These are phyloP conservation scores for Mortierella antarctica DNA, from an alignment of 192 early-diverging fungal genomes.

Conservation along the genomic window DNA sequence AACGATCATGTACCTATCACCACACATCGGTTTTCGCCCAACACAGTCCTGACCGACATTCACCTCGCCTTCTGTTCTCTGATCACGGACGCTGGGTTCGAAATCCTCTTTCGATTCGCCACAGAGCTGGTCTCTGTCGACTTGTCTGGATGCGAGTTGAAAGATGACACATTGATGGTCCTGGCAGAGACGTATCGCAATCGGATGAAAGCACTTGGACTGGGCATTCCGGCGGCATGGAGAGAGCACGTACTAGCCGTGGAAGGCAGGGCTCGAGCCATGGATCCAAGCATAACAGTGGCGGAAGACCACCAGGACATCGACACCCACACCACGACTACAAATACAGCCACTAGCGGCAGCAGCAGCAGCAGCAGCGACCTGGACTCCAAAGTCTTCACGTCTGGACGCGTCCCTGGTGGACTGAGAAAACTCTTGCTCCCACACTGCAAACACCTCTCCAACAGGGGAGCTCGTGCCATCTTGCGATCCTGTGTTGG, in stretches of 20 bases:
- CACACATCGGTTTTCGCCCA: neutral
- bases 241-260: neutral
- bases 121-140: constrained; percentile 12
- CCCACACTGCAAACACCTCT: constrained; percentile 6
- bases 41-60: constrained; percentile 21
- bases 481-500: constrained; percentile 32
- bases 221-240: constrained; percentile 19
- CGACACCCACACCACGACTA: neutral
- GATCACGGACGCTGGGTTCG: neutral
- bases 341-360: neutral
- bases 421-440: constrained; percentile 5
- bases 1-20: neutral
- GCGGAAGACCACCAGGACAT: neutral
- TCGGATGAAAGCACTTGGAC: constrained; percentile 16
- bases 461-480: constrained; percentile 14
- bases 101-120: constrained; percentile 11
- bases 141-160: constrained; percentile 2
- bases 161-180: constrained; percentile 11
- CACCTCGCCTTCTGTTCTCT: neutral
- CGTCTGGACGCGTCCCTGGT: neutral
- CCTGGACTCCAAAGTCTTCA: constrained; percentile 2
- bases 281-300: neutral
- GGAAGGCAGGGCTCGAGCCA: neutral
- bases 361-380: neutral
- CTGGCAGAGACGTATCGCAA: constrained; percentile 13